These are phyloP conservation scores for Globisporangium megalacanthum DNA, from an alignment of 352 stramenopile genomes.

Conservation along the genomic window DNA sequence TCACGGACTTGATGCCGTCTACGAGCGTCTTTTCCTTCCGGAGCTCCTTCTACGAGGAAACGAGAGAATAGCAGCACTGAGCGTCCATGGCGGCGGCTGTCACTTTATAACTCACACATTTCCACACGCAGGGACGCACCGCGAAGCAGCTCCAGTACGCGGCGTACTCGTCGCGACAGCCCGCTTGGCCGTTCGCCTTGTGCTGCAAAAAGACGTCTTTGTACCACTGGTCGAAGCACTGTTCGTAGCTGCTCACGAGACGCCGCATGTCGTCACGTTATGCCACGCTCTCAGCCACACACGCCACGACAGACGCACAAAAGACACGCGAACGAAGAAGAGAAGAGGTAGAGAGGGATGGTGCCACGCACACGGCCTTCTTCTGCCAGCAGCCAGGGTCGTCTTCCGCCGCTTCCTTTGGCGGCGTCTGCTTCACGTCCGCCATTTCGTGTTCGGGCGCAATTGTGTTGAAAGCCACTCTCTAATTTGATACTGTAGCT, in stretches of 20 bases:
- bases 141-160: constrained; percentile 68
- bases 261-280: background rate
- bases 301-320: background rate
- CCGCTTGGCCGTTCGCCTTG: constrained; percentile 62
- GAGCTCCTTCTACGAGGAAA: constrained; percentile 41
- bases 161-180: constrained; percentile 79
- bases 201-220: constrained; percentile 80
- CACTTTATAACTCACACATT: background rate
- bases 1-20: constrained; percentile 61
- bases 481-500: constrained; percentile 13
- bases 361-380: constrained; percentile 41
- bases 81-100: too few relatives aligned
- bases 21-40: constrained; percentile 53
- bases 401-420: constrained; percentile 9
- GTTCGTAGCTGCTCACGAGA: constrained; percentile 45
- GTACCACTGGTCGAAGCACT: constrained; percentile 88
- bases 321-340: background rate
- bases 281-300: too few relatives aligned
- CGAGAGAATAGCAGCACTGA: background rate
- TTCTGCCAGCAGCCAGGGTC: constrained; percentile 63
- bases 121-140: constrained; percentile 21
- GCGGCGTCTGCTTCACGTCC: background rate
- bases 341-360: background rate
- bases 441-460: constrained; percentile 1
- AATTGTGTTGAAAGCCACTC: background rate